A percentile compares a stretch with the other conserved stretches of the same genome.
phyloP scores from a whole-genome alignment of 2,329 filamentous ascomycete genomes.

The Fusarium aywerte region DNA sequence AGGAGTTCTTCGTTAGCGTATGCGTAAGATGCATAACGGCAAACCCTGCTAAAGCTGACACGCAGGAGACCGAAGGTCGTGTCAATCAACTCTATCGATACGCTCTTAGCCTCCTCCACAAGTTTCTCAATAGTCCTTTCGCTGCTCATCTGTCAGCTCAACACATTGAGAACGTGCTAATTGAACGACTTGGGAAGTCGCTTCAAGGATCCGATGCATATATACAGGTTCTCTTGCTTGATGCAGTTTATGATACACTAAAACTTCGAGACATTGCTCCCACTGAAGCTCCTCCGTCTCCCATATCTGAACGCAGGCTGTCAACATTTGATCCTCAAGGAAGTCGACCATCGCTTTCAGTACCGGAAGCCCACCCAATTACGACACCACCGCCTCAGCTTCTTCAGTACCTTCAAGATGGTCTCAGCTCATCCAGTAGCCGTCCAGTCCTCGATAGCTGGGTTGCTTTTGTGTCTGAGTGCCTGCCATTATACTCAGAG shows the following conservation, averaged over 20 bases:
- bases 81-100: constrained; percentile 76
- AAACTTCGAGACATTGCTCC: constrained; percentile 67
- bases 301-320: constrained; percentile 60
- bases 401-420: constrained; percentile 85
- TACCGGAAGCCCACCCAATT: constrained; percentile 43
- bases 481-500: constrained; percentile 83
- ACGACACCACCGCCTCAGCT: constrained; percentile 72
- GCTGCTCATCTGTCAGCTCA: constrained; percentile 68
- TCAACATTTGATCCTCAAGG: constrained; percentile 56
- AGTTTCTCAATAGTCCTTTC: constrained; percentile 73
- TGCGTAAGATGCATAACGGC: constrained; percentile 70
- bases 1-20: constrained; percentile 74
- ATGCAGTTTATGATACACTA: constrained; percentile 79
- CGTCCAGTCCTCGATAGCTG: constrained; percentile 88
- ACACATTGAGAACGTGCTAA: constrained; percentile 76
- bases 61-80: constrained; percentile 51
- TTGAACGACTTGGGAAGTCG: constrained; percentile 72
- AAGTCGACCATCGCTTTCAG: constrained; percentile 53
- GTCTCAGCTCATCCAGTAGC: constrained; percentile 78
- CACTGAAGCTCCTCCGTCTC: constrained; percentile 56
- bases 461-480: constrained; percentile 85
- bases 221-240: constrained; percentile 80
- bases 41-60: constrained; percentile 35
- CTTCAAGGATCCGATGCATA: constrained; percentile 72
- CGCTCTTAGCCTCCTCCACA: constrained; percentile 75